Conservation (phyloP, 2,329 filamentous ascomycete genomes). For the Helminthosporium solani region DNA sequence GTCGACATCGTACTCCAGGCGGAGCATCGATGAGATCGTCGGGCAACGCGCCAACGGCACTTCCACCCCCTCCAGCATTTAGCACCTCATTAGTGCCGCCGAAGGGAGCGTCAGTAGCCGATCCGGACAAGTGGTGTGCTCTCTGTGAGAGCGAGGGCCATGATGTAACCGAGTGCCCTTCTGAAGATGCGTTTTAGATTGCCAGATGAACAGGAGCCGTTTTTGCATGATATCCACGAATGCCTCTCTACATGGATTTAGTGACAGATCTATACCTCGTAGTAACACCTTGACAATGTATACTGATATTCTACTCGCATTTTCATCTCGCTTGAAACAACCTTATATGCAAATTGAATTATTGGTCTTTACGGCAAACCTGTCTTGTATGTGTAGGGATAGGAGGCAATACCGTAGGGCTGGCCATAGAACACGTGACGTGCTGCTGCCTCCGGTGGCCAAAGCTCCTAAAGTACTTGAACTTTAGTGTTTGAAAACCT, state of each 20-base stretch:
- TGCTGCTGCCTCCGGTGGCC: not conserved
- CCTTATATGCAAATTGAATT: too few relatives aligned
- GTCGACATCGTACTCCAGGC: constrained; percentile 27
- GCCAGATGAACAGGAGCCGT: constrained; percentile 5
- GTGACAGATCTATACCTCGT: constrained; percentile 4
- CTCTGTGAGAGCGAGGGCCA: constrained; percentile 95
- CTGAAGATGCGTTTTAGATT: constrained; percentile 69
- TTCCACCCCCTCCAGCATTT: constrained; percentile 37
- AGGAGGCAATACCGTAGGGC: too few relatives aligned
- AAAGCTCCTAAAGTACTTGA: not conserved
- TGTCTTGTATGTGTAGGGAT: too few relatives aligned
- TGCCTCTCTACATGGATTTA: constrained; percentile 7
- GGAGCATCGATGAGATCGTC: constrained; percentile 35
- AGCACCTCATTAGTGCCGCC: constrained; percentile 35
- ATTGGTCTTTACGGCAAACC: too few relatives aligned
- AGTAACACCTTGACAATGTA: too few relatives aligned
- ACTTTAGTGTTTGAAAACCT: not conserved
- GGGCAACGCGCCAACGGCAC: constrained; percentile 38
- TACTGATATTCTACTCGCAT: too few relatives aligned
- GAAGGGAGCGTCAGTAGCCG: constrained; percentile 45
- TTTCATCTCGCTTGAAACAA: too few relatives aligned
- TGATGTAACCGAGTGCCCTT: constrained; percentile 91
- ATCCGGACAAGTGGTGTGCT: constrained; percentile 92
- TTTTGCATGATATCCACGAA: constrained; percentile 23
- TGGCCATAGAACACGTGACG: not conserved